These are phyloP conservation scores for Mortierella sp. DNA, from an alignment of 371 early-diverging fungal genomes.

Conservation along the genomic window DNA sequence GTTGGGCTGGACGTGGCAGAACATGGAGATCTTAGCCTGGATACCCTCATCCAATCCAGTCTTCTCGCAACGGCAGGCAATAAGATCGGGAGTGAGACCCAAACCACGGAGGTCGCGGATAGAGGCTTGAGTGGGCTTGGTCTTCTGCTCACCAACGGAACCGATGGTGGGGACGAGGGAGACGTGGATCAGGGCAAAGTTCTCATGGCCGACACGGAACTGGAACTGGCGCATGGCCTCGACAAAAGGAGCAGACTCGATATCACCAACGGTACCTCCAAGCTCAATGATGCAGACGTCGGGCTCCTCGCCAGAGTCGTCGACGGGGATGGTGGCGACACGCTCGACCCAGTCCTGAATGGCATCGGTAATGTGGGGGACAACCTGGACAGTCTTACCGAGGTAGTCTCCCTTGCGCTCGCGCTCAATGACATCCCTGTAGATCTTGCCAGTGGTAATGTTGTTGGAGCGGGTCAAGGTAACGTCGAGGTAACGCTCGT, in stretches of 20 bases:
- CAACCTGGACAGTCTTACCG: constrained; percentile 99
- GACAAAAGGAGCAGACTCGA: constrained; percentile 98
- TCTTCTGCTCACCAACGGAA: constrained; percentile 98
- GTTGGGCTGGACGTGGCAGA: constrained; percentile 96
- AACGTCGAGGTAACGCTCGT: constrained; percentile 98
- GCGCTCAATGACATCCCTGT: constrained; percentile 95
- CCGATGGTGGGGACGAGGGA: constrained; percentile 98
- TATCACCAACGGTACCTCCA: constrained; percentile 99
- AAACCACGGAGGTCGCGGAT: constrained; percentile 96
- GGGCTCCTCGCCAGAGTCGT: constrained; percentile 88
- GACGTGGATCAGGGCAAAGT: constrained; percentile 98
- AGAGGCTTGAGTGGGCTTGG: constrained; percentile 98
- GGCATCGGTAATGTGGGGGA: constrained; percentile 98
- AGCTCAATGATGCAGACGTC: constrained; percentile 99
- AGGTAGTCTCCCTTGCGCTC: constrained; percentile 97
- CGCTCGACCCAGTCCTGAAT: constrained; percentile 98
- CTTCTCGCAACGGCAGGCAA: constrained; percentile 95
- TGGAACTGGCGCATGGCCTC: constrained; percentile 99
- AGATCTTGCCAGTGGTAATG: constrained; percentile 99
- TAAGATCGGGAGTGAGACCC: constrained; percentile 97
- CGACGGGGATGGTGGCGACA: constrained; percentile 90
- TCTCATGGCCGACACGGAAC: constrained; percentile 97
- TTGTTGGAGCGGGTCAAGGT: constrained; percentile 96
- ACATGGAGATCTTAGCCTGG: constrained; percentile 96
- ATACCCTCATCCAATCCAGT: constrained; percentile 85